phyloP scores from a whole-genome alignment of 257 asterid genomes.

The Solanum bulbocastanum region DNA sequence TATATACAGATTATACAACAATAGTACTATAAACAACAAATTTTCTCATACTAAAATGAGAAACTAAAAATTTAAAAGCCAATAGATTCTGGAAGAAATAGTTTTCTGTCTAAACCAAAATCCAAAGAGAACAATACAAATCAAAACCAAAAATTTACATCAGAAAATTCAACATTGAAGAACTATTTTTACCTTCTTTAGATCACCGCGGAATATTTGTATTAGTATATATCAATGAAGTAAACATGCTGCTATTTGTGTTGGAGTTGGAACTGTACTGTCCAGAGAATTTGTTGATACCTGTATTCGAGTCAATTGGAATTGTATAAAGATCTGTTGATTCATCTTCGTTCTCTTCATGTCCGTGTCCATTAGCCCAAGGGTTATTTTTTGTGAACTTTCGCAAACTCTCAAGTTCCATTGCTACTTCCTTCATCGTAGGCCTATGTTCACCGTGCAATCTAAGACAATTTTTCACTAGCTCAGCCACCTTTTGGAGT shows the following conservation, averaged over 20 bases:
- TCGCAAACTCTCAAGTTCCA: constrained; percentile 31
- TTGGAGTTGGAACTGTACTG: constrained; percentile 1
- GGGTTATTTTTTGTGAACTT: not conserved
- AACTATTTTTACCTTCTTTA: not conserved
- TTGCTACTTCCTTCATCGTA: constrained; percentile 45
- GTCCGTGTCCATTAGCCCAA: not conserved
- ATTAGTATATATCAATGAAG: constrained; percentile 6
- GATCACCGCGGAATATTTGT: constrained; percentile 7
- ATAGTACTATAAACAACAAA: not conserved
- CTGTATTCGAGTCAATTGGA: constrained; percentile 7
- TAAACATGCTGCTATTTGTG: constrained; percentile 6
- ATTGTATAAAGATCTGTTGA: constrained; percentile 37
- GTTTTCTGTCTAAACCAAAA: not conserved
- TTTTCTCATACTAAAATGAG: not conserved
- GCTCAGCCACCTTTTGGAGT: constrained; percentile 17
- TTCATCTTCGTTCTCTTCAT: constrained; percentile 9
- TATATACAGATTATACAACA: not conserved
- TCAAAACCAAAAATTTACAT: not conserved
- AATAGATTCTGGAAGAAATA: not conserved
- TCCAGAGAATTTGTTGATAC: constrained; percentile 14
- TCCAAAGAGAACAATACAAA: not conserved
- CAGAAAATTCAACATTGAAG: not conserved
- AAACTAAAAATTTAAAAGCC: not conserved
- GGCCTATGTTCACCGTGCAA: constrained; percentile 35
- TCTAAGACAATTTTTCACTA: constrained; percentile 35